Evolutionary conservation across 768 basidiomycete genomes (phyloP).

Genomic region (Agaricus blazei): DNA sequence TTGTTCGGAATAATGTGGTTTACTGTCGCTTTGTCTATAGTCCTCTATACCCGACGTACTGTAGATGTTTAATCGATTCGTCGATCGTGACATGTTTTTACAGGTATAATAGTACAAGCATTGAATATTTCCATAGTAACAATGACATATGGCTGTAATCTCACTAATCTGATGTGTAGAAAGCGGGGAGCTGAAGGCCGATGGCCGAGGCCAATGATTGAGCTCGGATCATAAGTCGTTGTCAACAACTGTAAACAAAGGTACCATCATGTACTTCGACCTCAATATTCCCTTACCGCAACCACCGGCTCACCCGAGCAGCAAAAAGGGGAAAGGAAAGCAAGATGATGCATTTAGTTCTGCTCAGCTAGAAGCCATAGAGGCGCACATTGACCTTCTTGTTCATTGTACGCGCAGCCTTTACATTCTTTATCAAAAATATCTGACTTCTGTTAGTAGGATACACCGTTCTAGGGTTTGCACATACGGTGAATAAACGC

Average conservation of each 20-base stretch:
- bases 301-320: constrained; percentile 18
- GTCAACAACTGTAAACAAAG: neutral
- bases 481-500: constrained; percentile 64
- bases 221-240: too few species aligned
- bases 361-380: constrained; percentile 53
- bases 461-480: constrained; percentile 77
- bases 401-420: constrained; percentile 55
- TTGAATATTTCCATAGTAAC: too few species aligned
- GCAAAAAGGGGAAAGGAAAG: constrained; percentile 57
- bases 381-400: constrained; percentile 62
- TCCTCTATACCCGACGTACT: too few species aligned
- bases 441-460: constrained; percentile 54
- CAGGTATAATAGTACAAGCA: too few species aligned
- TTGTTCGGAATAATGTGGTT: neutral
- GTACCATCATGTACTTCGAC: constrained; percentile 56
- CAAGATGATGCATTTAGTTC: constrained; percentile 43
- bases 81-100: too few species aligned
- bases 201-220: too few species aligned
- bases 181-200: too few species aligned
- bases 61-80: too few species aligned
- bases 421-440: neutral
- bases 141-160: too few species aligned
- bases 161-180: too few species aligned
- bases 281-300: constrained; percentile 54
- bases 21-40: too few species aligned